Evolutionary conservation across 345 rosid species (phyloP).

Genomic region (Microcos paniculata): DNA sequence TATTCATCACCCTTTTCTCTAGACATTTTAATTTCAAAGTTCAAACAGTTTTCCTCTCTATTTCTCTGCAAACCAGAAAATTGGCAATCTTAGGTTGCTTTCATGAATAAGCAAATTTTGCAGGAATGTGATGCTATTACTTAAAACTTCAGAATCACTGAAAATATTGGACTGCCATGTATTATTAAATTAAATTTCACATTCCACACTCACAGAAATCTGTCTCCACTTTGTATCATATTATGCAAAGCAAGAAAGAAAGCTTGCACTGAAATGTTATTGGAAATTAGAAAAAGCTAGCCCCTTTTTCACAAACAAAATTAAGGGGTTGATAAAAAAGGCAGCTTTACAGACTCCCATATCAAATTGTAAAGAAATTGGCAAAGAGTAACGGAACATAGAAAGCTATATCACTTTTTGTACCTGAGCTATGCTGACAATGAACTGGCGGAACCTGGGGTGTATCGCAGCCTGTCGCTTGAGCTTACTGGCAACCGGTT

Average conservation of each 20-base stretch:
- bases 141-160: too few species aligned
- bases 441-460: slow-evolving; percentile 45
- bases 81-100: not conserved
- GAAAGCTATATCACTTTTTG: not conserved
- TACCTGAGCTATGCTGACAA: slow-evolving; percentile 39
- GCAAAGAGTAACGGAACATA: not conserved
- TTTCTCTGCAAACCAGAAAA: not conserved
- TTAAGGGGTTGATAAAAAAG: not conserved
- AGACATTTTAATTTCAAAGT: not conserved
- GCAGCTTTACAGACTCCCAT: not conserved
- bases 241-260: too few species aligned
- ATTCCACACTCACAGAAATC: too few species aligned
- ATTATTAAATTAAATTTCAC: too few species aligned
- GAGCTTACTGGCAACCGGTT: slow-evolving; percentile 18
- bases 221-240: too few species aligned
- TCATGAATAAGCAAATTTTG: too few species aligned
- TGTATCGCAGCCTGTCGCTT: slow-evolving; percentile 14
- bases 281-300: not conserved
- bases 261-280: not conserved
- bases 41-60: too few species aligned
- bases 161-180: too few species aligned
- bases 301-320: not conserved
- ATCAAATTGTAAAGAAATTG: not conserved
- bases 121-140: too few species aligned
- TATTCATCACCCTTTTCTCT: not conserved